A percentile compares a stretch with the other conserved stretches of the same genome.
phyloP scores from a whole-genome alignment of 352 stramenopile genomes.

The Phytophthora sp. region DNA sequence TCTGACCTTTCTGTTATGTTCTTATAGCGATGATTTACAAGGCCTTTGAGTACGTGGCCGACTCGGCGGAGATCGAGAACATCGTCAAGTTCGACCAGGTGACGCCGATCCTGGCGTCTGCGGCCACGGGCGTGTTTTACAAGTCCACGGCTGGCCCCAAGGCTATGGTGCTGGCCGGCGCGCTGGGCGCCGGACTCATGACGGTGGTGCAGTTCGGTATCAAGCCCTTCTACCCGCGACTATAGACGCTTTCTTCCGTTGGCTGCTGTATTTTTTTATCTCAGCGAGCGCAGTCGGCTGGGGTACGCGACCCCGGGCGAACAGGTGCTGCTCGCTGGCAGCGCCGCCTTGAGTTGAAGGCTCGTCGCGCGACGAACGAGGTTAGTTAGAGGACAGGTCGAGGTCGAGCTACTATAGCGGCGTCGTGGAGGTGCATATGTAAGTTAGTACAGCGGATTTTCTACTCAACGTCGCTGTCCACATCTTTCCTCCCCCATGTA shows the following conservation, averaged over 20 bases:
- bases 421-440: constrained; percentile 35
- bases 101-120: constrained; percentile 82
- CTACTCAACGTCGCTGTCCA: constrained; percentile 2
- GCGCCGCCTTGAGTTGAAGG: background rate
- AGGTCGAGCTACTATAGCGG: constrained; percentile 2
- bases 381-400: constrained; percentile 21
- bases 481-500: background rate
- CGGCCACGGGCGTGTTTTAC: constrained; percentile 85
- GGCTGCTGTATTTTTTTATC: constrained; percentile 22
- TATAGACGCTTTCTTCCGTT: constrained; percentile 47
- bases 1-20: constrained; percentile 5
- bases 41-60: constrained; percentile 80
- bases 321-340: background rate
- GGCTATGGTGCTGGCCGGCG: constrained; percentile 84
- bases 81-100: constrained; percentile 86
- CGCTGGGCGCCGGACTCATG: constrained; percentile 82
- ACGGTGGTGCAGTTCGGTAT: constrained; percentile 86
- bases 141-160: constrained; percentile 87
- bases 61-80: constrained; percentile 83
- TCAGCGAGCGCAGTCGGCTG: background rate
- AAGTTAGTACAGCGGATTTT: constrained; percentile 43
- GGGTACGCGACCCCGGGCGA: background rate
- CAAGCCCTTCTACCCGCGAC: constrained; percentile 83
- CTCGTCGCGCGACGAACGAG: background rate
- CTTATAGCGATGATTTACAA: constrained; percentile 86